A percentile compares a stretch with the other conserved stretches of the same genome.
Evolutionary conservation across 805 yeast genomes (phyloP).

Genomic region (Myxozyma mucilagina): DNA sequence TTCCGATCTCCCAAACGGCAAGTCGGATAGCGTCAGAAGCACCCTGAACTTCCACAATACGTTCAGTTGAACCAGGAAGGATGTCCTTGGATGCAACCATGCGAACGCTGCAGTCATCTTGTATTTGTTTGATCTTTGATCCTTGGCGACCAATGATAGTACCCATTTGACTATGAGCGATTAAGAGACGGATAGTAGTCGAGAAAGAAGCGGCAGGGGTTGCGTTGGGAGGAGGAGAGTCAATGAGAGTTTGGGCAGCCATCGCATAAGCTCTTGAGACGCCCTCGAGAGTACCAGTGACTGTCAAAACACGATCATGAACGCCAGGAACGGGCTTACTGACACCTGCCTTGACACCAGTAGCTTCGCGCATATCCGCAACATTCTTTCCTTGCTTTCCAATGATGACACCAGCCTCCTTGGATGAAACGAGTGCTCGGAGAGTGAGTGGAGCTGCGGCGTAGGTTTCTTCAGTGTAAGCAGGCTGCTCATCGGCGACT

Average conservation of each 20-base stretch:
- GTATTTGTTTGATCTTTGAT: conserved; percentile 72
- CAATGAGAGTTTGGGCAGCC: conserved; percentile 65
- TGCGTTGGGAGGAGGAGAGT: conserved; percentile 59
- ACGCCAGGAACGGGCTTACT: conserved; percentile 78
- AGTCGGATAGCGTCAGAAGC: conserved; percentile 60
- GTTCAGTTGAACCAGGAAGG: conserved; percentile 77
- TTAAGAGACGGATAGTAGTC: conserved; percentile 58
- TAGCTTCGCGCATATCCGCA: conserved; percentile 69
- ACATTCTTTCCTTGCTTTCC: conserved; percentile 83
- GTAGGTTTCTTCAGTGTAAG: conserved; percentile 15
- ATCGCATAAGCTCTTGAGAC: conserved; percentile 63
- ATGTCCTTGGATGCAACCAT: conserved; percentile 87
- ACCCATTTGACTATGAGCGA: conserved; percentile 86
- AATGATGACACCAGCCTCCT: conserved; percentile 87
- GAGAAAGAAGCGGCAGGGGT: conserved; percentile 18
- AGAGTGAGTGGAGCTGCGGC: conserved; percentile 34
- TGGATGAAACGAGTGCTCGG: conserved; percentile 71
- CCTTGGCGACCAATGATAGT: conserved; percentile 86
- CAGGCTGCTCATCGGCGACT: neutral
- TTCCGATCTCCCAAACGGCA: conserved; percentile 59
- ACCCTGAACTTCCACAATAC: conserved; percentile 87
- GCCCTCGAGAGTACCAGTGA: conserved; percentile 68
- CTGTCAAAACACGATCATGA: conserved; percentile 78
- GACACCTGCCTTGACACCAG: conserved; percentile 82
- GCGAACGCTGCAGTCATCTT: conserved; percentile 65